Conservation (phyloP, 768 basidiomycete species). For the Podaxis sp. region DNA sequence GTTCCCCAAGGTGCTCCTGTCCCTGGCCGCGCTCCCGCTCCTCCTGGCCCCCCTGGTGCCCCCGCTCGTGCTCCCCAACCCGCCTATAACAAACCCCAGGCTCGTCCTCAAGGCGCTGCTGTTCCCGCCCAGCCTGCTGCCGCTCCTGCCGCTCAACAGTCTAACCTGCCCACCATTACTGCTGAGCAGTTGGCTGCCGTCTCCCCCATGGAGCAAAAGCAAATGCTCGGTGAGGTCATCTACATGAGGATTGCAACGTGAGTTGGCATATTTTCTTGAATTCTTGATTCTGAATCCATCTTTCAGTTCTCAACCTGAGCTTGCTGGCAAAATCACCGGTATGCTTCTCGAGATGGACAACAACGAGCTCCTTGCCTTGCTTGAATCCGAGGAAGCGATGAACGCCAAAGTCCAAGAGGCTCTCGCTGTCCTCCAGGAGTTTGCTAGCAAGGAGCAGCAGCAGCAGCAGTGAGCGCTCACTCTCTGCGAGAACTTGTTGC, state of each 20-base stretch:
- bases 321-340: slow-evolving; percentile 98
- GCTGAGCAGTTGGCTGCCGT: slow-evolving; percentile 55
- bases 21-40: slow-evolving; percentile 34
- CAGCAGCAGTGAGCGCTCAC: slow-evolving; percentile 22
- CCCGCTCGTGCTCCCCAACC: slow-evolving; percentile 29
- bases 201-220: slow-evolving; percentile 91
- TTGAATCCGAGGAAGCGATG: slow-evolving; percentile 83
- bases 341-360: slow-evolving; percentile 99
- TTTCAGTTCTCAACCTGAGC: slow-evolving; percentile 76
- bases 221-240: slow-evolving; percentile 96
- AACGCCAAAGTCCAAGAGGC: slow-evolving; percentile 92
- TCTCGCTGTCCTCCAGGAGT: slow-evolving; percentile 84
- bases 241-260: slow-evolving; percentile 88
- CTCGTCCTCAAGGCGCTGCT: slow-evolving; percentile 24
- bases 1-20: slow-evolving; percentile 49
- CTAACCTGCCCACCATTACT: slow-evolving; percentile 44
- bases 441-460: slow-evolving; percentile 40
- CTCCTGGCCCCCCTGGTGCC: slow-evolving; percentile 36
- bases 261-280: slow-evolving; percentile 31
- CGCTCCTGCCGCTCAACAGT: slow-evolving; percentile 38
- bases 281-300: slow-evolving; percentile 14
- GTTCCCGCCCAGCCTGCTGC: slow-evolving; percentile 43
- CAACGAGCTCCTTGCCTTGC: slow-evolving; percentile 82
- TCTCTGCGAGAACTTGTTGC: not conserved
- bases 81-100: slow-evolving; percentile 25